These are phyloP conservation scores for Mycosphaerella arachidis DNA, from an alignment of 2,329 filamentous ascomycete species.

Conservation along the genomic window DNA sequence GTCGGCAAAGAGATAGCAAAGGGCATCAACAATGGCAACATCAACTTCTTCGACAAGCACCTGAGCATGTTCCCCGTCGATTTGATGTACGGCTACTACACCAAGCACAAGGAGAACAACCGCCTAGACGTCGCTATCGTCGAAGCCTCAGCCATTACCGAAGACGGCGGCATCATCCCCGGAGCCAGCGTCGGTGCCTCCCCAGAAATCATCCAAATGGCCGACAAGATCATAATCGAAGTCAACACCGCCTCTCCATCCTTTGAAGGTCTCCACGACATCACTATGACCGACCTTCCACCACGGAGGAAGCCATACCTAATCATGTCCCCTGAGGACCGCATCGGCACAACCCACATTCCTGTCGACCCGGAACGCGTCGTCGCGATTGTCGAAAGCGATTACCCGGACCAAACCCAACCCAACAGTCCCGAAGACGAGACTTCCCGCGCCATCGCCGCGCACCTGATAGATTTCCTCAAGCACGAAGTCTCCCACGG, in stretches of 20 bases:
- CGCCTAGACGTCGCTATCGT: constrained; percentile 79
- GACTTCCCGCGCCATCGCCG: constrained; percentile 66
- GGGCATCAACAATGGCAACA: constrained; percentile 82
- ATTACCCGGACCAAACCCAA: constrained; percentile 72
- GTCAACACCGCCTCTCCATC: constrained; percentile 82
- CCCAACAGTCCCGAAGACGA: constrained; percentile 75
- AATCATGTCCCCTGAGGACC: constrained; percentile 78
- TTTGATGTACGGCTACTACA: constrained; percentile 73
- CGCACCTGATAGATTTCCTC: constrained; percentile 77
- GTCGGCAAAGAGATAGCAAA: constrained; percentile 87
- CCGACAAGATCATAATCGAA: constrained; percentile 89
- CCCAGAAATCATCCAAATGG: constrained; percentile 83
- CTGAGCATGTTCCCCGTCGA: constrained; percentile 88
- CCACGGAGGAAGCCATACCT: constrained; percentile 74
- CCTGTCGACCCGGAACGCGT: constrained; percentile 81
- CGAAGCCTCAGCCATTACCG: constrained; percentile 76
- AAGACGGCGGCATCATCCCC: constrained; percentile 83
- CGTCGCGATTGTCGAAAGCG: constrained; percentile 76
- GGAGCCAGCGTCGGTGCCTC: constrained; percentile 72
- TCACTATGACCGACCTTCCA: constrained; percentile 81
- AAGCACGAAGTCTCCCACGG: constrained; percentile 79
- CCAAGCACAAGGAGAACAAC: constrained; percentile 68
- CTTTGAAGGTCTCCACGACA: constrained; percentile 85
- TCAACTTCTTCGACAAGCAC: constrained; percentile 93
- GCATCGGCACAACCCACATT: constrained; percentile 77